phyloP scores from a whole-genome alignment of 1,284 basidiomycete genomes.

The Macrocystidia cucumis region DNA sequence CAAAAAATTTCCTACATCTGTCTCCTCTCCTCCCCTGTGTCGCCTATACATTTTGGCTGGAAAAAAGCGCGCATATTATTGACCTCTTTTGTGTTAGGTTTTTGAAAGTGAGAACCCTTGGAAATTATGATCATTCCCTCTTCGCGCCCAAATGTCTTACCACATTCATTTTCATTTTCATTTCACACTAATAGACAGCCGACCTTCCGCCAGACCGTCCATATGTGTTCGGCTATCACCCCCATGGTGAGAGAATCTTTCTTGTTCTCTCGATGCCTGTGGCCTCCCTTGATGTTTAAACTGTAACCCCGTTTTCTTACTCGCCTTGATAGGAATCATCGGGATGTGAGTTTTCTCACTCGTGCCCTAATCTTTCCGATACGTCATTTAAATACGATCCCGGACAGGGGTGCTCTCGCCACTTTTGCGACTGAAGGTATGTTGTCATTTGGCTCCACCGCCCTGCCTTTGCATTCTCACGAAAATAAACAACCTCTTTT shows the following conservation, averaged over 20 bases:
- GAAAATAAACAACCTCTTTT: too few relatives aligned
- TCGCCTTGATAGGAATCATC: conserved; percentile 67
- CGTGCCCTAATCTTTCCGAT: too few relatives aligned
- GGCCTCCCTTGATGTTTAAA: not conserved
- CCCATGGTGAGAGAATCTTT: conserved; percentile 68
- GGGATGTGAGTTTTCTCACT: conserved; percentile 66
- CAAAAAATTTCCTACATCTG: conserved; percentile 3
- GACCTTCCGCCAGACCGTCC: conserved; percentile 87
- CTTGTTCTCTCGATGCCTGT: conserved; percentile 8
- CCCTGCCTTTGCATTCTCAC: too few relatives aligned
- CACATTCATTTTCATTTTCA: not conserved
- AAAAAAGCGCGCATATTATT: too few relatives aligned
- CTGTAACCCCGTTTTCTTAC: conserved; percentile 4
- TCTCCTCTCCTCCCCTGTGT: too few relatives aligned
- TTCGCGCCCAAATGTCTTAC: not conserved
- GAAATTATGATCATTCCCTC: not conserved
- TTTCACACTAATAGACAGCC: conserved; percentile 52
- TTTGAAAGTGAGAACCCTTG: conserved; percentile 40
- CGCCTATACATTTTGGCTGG: too few relatives aligned
- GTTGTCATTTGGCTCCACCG: too few relatives aligned
- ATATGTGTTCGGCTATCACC: conserved; percentile 97
- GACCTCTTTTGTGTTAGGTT: conserved; percentile 29
- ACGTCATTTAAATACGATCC: conserved; percentile 7
- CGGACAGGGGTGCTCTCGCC: conserved; percentile 87
- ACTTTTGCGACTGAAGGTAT: conserved; percentile 91